Percentiles rank a stretch among this genome's conserved stretches.
Conservation (phyloP, 441 rosid genomes). For the Croton setiger region DNA sequence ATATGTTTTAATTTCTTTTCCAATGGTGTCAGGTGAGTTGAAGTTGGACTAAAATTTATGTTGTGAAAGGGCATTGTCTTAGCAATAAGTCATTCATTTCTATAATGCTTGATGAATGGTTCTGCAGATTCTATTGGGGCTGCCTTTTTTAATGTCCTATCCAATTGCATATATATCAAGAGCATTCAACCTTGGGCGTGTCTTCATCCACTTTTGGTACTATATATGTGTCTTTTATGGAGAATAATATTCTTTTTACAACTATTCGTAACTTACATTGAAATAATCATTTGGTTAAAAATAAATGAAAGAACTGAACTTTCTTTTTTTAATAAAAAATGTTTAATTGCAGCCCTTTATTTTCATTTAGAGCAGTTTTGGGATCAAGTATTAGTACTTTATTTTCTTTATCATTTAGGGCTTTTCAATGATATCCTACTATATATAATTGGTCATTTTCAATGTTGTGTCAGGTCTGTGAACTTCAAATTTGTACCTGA, state of each 20-base stretch:
- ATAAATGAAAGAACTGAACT: neutral
- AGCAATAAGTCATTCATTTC: constrained; percentile 33
- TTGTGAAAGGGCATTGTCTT: constrained; percentile 22
- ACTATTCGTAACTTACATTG: neutral
- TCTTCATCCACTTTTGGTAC: constrained; percentile 95
- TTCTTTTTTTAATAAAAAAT: neutral
- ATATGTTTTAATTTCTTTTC: constrained; percentile 25
- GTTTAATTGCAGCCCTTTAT: neutral
- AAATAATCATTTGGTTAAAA: neutral
- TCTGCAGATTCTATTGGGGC: constrained; percentile 85
- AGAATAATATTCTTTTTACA: neutral
- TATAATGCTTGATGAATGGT: constrained; percentile 30
- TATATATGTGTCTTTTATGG: constrained; percentile 15
- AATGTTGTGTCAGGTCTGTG: constrained; percentile 70
- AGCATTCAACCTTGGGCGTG: constrained; percentile 96
- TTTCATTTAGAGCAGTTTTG: neutral
- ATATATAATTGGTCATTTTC: constrained; percentile 1
- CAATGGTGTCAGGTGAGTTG: constrained; percentile 57
- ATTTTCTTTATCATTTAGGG: neutral
- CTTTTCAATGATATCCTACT: neutral
- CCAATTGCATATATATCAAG: constrained; percentile 66
- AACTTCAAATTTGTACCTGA: constrained; percentile 95
- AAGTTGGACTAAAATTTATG: constrained; percentile 30
- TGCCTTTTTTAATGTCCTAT: constrained; percentile 65
- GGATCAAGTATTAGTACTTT: neutral